Conservation (phyloP, 441 rosid species). For the Adansonia gregorii region DNA sequence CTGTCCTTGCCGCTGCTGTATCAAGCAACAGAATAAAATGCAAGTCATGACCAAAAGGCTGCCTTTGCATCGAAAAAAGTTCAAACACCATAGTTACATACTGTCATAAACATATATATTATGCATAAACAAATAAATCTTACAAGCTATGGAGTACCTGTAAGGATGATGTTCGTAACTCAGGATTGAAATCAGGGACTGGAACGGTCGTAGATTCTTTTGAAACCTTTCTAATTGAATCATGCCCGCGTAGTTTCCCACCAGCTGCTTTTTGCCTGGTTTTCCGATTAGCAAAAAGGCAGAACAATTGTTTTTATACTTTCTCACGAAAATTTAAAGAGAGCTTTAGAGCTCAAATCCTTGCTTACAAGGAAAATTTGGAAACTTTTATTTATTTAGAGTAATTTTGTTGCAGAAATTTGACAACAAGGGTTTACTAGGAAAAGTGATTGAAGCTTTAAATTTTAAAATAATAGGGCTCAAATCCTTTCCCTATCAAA, state of each 20-base stretch:
- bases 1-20: constrained; percentile 56
- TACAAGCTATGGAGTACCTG: constrained; percentile 44
- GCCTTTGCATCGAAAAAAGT: neutral
- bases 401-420: no score
- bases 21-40: constrained; percentile 21
- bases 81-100: constrained; percentile 27
- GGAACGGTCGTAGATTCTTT: constrained; percentile 64
- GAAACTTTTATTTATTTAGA: no score
- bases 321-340: neutral
- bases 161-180: constrained; percentile 58
- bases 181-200: constrained; percentile 75
- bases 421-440: no score
- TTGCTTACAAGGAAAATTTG: no score
- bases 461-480: no score
- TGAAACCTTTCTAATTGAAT: constrained; percentile 39
- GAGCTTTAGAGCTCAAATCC: no score
- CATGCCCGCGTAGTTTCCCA: constrained; percentile 45
- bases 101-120: constrained; percentile 50
- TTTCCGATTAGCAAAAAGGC: constrained; percentile 22
- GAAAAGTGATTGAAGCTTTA: no score
- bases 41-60: neutral
- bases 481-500: no score
- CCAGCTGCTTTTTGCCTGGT: constrained; percentile 52
- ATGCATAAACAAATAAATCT: neutral
- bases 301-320: neutral